A percentile compares a stretch with the other conserved stretches of the same genome.
phyloP scores from a whole-genome alignment of 2,329 filamentous ascomycete genomes.

The Diaporthe citri region DNA sequence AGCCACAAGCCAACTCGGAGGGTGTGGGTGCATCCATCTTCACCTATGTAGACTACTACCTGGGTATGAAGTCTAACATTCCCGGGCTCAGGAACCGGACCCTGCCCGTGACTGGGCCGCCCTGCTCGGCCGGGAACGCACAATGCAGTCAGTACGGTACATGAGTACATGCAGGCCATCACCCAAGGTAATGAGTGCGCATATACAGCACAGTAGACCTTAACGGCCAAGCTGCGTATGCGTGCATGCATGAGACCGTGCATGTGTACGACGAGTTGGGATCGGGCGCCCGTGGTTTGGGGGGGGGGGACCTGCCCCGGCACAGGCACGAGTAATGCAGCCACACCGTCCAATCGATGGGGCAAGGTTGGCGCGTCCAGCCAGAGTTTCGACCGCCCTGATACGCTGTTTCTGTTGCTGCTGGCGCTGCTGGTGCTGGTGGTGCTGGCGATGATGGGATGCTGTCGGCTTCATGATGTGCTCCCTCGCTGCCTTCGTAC shows the following conservation, averaged over 20 bases:
- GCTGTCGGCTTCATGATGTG: constrained; percentile 10
- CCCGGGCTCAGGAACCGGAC: neutral
- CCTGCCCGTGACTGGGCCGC: neutral
- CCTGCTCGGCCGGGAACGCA: neutral
- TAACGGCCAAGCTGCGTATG: constrained; percentile 3
- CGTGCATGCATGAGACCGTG: neutral
- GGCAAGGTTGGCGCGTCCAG: constrained; percentile 15
- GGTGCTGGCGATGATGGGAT: neutral
- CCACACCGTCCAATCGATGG: constrained; percentile 21
- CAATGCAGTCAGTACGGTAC: neutral
- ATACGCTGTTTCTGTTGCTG: neutral
- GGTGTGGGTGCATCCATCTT: neutral
- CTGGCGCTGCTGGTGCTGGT: neutral
- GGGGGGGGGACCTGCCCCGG: neutral
- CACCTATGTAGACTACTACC: neutral
- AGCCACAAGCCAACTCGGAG: no score
- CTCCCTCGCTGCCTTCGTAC: neutral
- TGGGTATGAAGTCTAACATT: neutral
- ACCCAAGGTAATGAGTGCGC: neutral
- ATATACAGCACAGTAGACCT: neutral
- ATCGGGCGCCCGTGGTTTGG: constrained; percentile 9
- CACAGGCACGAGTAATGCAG: constrained; percentile 28
- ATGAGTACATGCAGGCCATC: neutral
- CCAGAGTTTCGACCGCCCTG: neutral
- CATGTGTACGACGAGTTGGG: constrained; percentile 11